Evolutionary conservation across 1,284 basidiomycete genomes (phyloP).

Genomic region (Fereydounia khargensis): DNA sequence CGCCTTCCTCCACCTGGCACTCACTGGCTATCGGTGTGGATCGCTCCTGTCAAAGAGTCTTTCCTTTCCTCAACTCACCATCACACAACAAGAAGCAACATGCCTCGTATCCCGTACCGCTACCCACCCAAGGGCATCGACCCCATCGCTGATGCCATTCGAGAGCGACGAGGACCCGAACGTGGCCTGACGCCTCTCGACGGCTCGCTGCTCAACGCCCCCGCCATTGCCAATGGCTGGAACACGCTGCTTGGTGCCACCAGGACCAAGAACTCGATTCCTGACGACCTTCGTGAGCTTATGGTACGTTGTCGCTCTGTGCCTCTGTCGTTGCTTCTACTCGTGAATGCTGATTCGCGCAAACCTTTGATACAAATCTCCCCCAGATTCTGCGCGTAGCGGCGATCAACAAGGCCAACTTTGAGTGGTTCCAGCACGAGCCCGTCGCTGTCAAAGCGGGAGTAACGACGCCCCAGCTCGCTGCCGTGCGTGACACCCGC

Average conservation of each 20-base stretch:
- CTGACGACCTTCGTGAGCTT: constrained; percentile 59
- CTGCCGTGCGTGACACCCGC: constrained; percentile 55
- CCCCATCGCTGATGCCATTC: constrained; percentile 58
- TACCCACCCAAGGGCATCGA: constrained; percentile 55
- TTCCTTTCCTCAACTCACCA: neutral
- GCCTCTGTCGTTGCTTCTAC: too few species aligned
- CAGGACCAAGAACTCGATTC: constrained; percentile 57
- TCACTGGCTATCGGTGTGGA: too few species aligned
- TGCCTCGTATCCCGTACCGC: constrained; percentile 56
- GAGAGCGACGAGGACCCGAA: constrained; percentile 55
- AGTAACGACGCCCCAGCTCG: constrained; percentile 57
- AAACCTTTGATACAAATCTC: too few species aligned
- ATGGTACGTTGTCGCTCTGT: constrained; percentile 56
- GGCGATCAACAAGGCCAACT: constrained; percentile 59
- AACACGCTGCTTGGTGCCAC: constrained; percentile 59
- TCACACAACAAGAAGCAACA: constrained; percentile 2
- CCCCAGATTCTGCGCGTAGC: constrained; percentile 59
- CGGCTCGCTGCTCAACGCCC: constrained; percentile 58
- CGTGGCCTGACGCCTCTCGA: constrained; percentile 59
- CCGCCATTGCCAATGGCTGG: constrained; percentile 57
- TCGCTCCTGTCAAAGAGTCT: too few species aligned
- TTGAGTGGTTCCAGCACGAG: constrained; percentile 60
- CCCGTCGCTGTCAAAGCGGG: constrained; percentile 58
- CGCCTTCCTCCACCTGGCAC: constrained; percentile 25
- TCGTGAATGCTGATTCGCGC: neutral